phyloP scores from a whole-genome alignment of 257 asterid species.

The Prunella vulgaris region DNA sequence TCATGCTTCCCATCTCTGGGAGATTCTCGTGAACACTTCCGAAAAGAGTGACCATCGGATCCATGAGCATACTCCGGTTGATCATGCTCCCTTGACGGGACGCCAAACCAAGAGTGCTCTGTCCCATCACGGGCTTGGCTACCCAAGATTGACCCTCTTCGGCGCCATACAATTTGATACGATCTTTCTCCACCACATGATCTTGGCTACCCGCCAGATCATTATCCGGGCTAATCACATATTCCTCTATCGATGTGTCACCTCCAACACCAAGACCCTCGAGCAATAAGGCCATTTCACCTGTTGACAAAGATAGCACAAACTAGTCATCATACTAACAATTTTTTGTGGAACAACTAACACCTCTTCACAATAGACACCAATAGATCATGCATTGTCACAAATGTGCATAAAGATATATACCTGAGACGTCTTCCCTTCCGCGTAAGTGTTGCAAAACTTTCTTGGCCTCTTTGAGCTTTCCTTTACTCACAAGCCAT shows the following conservation, averaged over 20 bases:
- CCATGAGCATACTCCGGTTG: constrained; percentile 53
- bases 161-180: constrained; percentile 79
- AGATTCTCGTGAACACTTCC: constrained; percentile 87
- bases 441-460: constrained; percentile 82
- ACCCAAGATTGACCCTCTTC: constrained; percentile 94
- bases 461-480: constrained; percentile 70
- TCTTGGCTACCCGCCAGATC: constrained; percentile 55
- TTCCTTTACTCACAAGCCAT: constrained; percentile 94
- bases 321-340: background rate
- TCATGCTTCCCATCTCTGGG: constrained; percentile 71
- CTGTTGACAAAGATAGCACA: constrained; percentile 36
- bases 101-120: constrained; percentile 55
- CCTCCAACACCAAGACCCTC: constrained; percentile 87
- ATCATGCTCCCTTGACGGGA: constrained; percentile 82
- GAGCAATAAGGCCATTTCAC: constrained; percentile 89
- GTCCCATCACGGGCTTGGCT: constrained; percentile 81
- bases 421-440: constrained; percentile 85
- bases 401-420: background rate
- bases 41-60: constrained; percentile 87
- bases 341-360: no score
- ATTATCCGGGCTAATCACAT: constrained; percentile 68
- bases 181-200: constrained; percentile 50
- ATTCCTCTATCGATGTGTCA: constrained; percentile 84
- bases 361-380: background rate
- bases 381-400: no score